Conservation (phyloP, 2,329 filamentous ascomycete species). For the Cladosporium sp. region DNA sequence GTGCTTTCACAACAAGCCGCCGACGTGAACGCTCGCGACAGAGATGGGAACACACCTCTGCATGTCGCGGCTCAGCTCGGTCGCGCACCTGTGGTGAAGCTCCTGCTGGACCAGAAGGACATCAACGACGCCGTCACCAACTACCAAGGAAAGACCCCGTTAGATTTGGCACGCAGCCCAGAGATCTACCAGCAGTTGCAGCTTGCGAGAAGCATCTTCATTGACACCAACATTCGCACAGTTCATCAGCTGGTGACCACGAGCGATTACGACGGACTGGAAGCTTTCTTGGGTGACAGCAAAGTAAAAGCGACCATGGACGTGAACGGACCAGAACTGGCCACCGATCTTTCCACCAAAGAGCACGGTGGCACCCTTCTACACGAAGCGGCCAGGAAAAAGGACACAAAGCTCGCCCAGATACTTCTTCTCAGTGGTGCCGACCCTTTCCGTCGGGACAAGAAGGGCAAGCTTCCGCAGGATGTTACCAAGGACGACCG, state of each 20-base stretch:
- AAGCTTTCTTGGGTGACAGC: constrained; percentile 76
- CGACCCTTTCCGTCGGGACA: constrained; percentile 91
- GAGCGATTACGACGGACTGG: constrained; percentile 72
- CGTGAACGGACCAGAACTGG: constrained; percentile 86
- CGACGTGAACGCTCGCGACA: constrained; percentile 85
- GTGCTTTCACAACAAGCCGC: constrained; percentile 64
- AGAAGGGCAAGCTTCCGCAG: constrained; percentile 91
- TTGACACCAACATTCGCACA: constrained; percentile 78
- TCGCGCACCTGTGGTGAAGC: constrained; percentile 71
- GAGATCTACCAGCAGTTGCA: constrained; percentile 96
- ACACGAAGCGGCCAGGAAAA: constrained; percentile 87
- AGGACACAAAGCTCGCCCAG: constrained; percentile 82
- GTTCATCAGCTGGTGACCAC: constrained; percentile 73
- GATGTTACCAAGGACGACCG: constrained; percentile 94
- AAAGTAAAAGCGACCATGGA: constrained; percentile 83
- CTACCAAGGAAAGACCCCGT: constrained; percentile 74
- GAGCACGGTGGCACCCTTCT: constrained; percentile 86
- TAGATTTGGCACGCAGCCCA: constrained; percentile 84
- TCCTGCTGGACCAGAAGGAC: constrained; percentile 74
- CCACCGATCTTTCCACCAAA: constrained; percentile 71
- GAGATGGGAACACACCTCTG: constrained; percentile 89
- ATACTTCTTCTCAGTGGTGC: constrained; percentile 88
- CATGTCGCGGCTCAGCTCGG: constrained; percentile 84
- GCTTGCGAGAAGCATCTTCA: constrained; percentile 81
- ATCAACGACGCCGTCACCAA: constrained; percentile 90